Evolutionary conservation across 495 filamentous ascomycete genomes (phyloP), one percentile per base, ranked within the genome.

Genomic region (Echria macrotheca): DNA sequence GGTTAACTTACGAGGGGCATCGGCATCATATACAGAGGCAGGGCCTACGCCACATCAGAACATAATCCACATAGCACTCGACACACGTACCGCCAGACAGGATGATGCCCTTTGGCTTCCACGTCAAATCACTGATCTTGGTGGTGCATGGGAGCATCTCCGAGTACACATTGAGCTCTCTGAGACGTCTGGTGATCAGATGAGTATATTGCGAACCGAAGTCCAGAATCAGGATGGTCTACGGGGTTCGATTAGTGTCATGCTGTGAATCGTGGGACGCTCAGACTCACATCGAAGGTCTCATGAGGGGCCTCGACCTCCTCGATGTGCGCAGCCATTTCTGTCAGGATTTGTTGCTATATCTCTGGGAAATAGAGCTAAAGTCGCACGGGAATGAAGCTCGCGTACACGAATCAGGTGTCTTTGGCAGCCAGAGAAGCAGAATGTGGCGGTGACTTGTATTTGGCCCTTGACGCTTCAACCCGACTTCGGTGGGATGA

Each of bases 121-220:
- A 96, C 19, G 71, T 55, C 10, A 97, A 77, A 39, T 94, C 87
- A 5, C 78, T 66, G 10, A 96, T 61, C 73, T 91, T 94, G 47
- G 84, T 80, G 46, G 89, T 96, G 73, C 91, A 96, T 23, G 90
- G 91, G 37, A 95, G 80, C 83, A 96, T 86, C 72, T 97, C 91
- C 32, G 80, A 80, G 74, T 86, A 96, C 64, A 97, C 78, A 73
- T 87, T 85, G 69, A 95, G 75, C 12, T 35, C 40, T 33, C 52
- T 43, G 7, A 54, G 32, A 12, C 52, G 40, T 6, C 52, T 29
- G 32, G 42, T 36, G 19, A 54, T 49, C 39, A 54, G 24, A 22
- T 54, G 52, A 28, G 26, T 49, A 4, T 42, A 47, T 37, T 53
- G 50, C 22, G 43, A 47, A 35, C 50, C 50, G 44, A 53, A 53